Evolutionary conservation across 2,329 filamentous ascomycete species (phyloP).

Genomic region (Graphilbum fragrans): DNA sequence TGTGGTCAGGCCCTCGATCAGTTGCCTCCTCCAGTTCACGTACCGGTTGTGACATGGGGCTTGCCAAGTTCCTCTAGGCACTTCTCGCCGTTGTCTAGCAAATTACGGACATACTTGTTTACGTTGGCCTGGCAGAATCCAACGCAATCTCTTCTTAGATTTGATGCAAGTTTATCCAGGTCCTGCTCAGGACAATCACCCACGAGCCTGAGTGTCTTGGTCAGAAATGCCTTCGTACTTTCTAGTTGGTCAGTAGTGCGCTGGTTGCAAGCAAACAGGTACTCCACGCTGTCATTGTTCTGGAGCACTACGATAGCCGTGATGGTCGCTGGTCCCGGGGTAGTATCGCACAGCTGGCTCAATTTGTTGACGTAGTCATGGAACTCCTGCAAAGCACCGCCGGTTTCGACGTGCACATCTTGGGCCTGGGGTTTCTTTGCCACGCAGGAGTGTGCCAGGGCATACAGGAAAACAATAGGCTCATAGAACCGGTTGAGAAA

Average conservation of each 20-base stretch:
- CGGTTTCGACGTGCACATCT: neutral
- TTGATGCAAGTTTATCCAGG: neutral
- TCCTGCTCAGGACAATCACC: neutral
- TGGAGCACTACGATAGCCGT: neutral
- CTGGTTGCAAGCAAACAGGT: slow-evolving; percentile 1
- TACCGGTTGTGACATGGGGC: neutral
- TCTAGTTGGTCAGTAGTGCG: neutral
- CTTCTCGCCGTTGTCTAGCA: neutral
- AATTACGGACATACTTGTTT: neutral
- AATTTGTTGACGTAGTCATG: slow-evolving; percentile 1
- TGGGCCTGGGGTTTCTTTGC: neutral
- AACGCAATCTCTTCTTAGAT: neutral
- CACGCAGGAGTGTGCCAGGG: neutral
- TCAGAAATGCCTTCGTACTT: neutral
- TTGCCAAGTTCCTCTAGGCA: neutral
- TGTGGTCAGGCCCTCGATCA: no score
- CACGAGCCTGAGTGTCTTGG: neutral
- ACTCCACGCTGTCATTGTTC: neutral
- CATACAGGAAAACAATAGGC: neutral
- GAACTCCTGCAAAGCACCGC: neutral
- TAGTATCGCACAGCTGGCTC: neutral
- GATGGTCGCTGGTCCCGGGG: neutral
- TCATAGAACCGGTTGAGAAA: neutral
- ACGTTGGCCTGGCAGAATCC: neutral
- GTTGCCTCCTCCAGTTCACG: neutral